phyloP scores from a whole-genome alignment of 208 protist species.

The Angomonas ambiguus region DNA sequence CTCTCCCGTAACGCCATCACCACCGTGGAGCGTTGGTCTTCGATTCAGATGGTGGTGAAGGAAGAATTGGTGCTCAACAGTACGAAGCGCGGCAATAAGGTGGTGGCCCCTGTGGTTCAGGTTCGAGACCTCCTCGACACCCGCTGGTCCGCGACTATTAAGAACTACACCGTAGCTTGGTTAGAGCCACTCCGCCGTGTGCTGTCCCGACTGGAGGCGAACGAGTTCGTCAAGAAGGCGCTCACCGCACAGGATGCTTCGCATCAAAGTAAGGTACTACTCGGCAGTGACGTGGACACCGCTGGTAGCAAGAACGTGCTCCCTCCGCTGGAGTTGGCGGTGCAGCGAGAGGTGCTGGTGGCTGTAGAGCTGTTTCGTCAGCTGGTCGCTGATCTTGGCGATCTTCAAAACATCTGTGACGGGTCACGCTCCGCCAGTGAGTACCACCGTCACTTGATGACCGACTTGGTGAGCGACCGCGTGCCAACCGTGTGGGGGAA shows the following conservation, averaged over 20 bases:
- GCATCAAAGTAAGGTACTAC: neutral
- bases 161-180: constrained; percentile 42
- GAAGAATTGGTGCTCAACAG: constrained; percentile 33
- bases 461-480: constrained; percentile 66
- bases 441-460: constrained; percentile 79
- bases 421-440: constrained; percentile 87
- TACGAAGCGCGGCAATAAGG: neutral
- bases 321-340: constrained; percentile 84
- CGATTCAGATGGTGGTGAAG: constrained; percentile 51
- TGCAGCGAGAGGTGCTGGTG: constrained; percentile 85
- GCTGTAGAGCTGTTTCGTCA: constrained; percentile 55
- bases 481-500: constrained; percentile 87
- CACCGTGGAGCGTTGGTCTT: constrained; percentile 62
- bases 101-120: neutral
- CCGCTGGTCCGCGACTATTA: constrained; percentile 48
- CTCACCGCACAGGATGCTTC: constrained; percentile 21
- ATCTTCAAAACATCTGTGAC: constrained; percentile 57
- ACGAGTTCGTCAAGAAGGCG: constrained; percentile 30
- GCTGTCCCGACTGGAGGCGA: constrained; percentile 20
- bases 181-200: constrained; percentile 13
- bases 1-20: constrained; percentile 43
- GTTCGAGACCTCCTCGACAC: constrained; percentile 16
- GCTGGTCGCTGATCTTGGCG: constrained; percentile 64
- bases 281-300: neutral
- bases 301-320: constrained; percentile 3